phyloP scores from a whole-genome alignment of 2,329 filamentous ascomycete genomes.

The Neofusicoccum parvum region DNA sequence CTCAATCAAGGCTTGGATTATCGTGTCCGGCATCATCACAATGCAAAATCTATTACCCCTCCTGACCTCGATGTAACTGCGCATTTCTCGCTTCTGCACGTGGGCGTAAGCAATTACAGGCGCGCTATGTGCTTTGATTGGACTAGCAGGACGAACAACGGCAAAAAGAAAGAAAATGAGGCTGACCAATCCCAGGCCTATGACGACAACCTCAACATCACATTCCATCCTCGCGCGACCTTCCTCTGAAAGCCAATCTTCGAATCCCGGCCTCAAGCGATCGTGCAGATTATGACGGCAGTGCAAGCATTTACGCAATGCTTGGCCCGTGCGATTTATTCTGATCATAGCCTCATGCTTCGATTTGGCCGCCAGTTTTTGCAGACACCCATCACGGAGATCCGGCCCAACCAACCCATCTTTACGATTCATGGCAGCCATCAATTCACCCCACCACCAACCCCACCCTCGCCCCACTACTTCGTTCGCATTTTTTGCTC shows the following conservation, averaged over 20 bases:
- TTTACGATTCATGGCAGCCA: conserved; percentile 9
- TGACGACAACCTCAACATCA: conserved; percentile 3
- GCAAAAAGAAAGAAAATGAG: background rate
- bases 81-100: background rate
- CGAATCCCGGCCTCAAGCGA: background rate
- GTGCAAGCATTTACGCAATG: background rate
- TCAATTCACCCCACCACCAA: conserved; percentile 6
- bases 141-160: background rate
- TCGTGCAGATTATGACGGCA: background rate
- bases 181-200: conserved; percentile 7
- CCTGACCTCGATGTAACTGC: background rate
- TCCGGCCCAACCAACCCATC: background rate
- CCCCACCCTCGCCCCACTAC: conserved; percentile 9
- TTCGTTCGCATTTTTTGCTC: background rate
- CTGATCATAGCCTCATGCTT: background rate
- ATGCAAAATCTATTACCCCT: background rate
- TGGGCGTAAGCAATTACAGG: background rate
- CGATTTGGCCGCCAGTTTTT: background rate
- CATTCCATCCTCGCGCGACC: background rate
- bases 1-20: background rate
- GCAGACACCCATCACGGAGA: background rate
- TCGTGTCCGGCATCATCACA: background rate
- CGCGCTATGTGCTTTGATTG: background rate
- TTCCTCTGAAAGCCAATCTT: background rate
- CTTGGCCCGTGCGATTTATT: background rate